A percentile compares a stretch with the other conserved stretches of the same genome.
phyloP scores from a whole-genome alignment of 176 grass and related monocot genomes.

The Aegilops speltoides region DNA sequence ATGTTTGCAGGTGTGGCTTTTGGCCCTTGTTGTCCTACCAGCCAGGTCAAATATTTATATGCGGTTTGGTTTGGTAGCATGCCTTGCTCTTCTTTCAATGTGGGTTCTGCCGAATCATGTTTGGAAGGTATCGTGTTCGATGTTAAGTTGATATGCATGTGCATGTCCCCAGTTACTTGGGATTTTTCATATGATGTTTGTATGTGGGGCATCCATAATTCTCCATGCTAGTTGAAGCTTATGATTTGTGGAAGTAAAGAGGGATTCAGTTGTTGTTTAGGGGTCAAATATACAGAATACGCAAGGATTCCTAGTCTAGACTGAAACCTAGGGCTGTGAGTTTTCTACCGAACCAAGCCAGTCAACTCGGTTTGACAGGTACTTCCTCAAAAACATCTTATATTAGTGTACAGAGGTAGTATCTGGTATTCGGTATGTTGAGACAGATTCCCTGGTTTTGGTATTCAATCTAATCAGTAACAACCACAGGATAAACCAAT shows the following conservation, averaged over 20 bases:
- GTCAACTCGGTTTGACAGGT: background rate
- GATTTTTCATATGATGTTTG: background rate
- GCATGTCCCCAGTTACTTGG: background rate
- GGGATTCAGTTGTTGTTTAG: background rate
- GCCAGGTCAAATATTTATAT: constrained; percentile 94
- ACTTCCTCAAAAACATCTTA: too few species aligned
- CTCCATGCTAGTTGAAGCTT: constrained; percentile 5
- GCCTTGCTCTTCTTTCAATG: constrained; percentile 75
- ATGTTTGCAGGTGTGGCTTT: constrained; percentile 82
- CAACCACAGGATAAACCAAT: background rate
- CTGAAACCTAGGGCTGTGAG: background rate
- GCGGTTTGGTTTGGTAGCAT: constrained; percentile 81
- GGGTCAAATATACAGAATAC: background rate
- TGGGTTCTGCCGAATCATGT: constrained; percentile 84
- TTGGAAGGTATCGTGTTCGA: constrained; percentile 65
- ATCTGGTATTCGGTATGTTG: background rate
- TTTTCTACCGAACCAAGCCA: background rate
- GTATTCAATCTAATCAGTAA: background rate
- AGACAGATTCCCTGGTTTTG: background rate
- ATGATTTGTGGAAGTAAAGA: constrained; percentile 6
- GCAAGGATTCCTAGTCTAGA: background rate
- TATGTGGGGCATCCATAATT: background rate
- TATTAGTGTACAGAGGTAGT: too few species aligned
- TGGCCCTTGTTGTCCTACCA: constrained; percentile 91
- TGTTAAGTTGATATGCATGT: background rate